Evolutionary conservation across 257 asterid genomes (phyloP).

Genomic region (Datura wrightii): DNA sequence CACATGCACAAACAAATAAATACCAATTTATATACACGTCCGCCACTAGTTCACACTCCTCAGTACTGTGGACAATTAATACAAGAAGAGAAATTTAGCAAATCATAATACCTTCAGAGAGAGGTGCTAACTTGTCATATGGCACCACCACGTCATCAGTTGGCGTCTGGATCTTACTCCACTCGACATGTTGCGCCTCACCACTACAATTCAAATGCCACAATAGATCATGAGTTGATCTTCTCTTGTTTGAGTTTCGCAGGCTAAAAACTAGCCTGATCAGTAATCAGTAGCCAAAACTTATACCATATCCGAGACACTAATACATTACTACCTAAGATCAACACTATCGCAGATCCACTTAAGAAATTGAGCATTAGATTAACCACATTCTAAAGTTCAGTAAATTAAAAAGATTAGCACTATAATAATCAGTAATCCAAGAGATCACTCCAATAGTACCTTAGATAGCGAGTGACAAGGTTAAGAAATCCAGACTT

Average conservation of each 20-base stretch:
- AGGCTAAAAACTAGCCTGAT: constrained; percentile 1
- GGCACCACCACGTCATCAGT: constrained; percentile 74
- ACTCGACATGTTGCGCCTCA: constrained; percentile 51
- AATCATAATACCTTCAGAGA: constrained; percentile 71
- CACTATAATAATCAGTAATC: not conserved
- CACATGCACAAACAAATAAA: not conserved
- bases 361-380: not conserved
- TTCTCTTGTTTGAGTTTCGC: not conserved
- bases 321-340: too few species aligned
- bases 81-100: not conserved
- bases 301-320: not conserved
- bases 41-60: not conserved
- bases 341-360: not conserved
- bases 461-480: constrained; percentile 92
- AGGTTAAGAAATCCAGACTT: constrained; percentile 80
- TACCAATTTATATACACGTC: not conserved
- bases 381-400: constrained; percentile 3
- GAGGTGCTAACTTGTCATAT: constrained; percentile 74
- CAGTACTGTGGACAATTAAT: not conserved
- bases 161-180: constrained; percentile 60
- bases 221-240: constrained; percentile 5
- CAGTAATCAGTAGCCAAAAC: not conserved
- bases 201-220: constrained; percentile 43
- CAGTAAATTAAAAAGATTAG: not conserved
- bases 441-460: not conserved